phyloP scores from a whole-genome alignment of 768 basidiomycete species.

The Mycena vulgaris region DNA sequence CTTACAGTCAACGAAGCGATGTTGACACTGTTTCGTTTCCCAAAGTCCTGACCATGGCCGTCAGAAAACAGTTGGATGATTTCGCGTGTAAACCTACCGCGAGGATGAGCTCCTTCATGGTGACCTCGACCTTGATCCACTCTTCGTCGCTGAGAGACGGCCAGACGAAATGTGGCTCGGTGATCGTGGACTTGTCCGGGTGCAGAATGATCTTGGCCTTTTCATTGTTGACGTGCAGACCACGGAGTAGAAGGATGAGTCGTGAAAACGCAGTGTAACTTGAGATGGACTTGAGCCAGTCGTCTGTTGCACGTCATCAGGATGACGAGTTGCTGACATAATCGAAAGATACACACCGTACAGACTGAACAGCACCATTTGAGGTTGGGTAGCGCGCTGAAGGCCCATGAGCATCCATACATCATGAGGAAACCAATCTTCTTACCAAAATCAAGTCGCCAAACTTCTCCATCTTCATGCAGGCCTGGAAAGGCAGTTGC shows the following conservation, averaged over 20 bases:
- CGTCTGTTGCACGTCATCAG: constrained; percentile 68
- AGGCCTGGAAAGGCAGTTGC: constrained; percentile 99
- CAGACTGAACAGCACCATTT: constrained; percentile 98
- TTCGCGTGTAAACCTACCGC: constrained; percentile 64
- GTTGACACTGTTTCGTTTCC: constrained; percentile 98
- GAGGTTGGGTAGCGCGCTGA: constrained; percentile 95
- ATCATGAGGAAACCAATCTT: background rate
- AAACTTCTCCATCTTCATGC: constrained; percentile 99
- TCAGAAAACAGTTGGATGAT: constrained; percentile 19
- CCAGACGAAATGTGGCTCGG: constrained; percentile 98
- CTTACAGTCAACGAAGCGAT: constrained; percentile 97
- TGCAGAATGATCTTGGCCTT: constrained; percentile 99
- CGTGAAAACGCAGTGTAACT: constrained; percentile 99
- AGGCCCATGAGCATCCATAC: constrained; percentile 30
- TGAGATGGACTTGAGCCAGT: constrained; percentile 99
- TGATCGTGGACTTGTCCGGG: constrained; percentile 97
- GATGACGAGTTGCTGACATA: constrained; percentile 5
- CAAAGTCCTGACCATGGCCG: constrained; percentile 80
- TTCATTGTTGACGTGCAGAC: constrained; percentile 98
- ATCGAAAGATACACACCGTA: constrained; percentile 70
- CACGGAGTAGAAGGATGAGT: constrained; percentile 95
- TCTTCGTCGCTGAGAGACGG: constrained; percentile 93
- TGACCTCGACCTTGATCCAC: constrained; percentile 99
- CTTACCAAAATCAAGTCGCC: constrained; percentile 93
- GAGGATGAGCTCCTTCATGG: constrained; percentile 97